phyloP scores from a whole-genome alignment of 2,329 filamentous ascomycete species.

The Aspergillus novofumigatus region DNA sequence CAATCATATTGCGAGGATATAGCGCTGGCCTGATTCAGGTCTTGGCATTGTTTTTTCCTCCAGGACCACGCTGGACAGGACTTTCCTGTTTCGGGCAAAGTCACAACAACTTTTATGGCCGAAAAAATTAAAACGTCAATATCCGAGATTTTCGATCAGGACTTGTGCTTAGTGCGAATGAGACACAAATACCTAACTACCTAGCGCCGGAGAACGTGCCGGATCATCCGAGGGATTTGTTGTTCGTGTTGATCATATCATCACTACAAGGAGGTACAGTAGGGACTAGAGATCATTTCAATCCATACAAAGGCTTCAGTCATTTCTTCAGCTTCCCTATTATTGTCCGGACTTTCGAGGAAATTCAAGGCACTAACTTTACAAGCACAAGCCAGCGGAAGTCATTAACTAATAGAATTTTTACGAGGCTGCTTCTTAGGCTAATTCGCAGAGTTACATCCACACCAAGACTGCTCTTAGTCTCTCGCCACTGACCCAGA shows the following conservation, averaged over 20 bases:
- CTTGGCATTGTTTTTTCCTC: background rate
- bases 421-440: background rate
- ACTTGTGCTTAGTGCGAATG: background rate
- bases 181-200: no score
- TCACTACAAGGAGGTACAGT: no score
- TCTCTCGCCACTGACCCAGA: background rate
- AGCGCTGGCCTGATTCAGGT: background rate
- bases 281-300: no score
- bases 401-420: background rate
- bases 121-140: background rate
- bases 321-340: background rate
- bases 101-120: background rate
- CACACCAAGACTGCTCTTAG: background rate
- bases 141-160: background rate
- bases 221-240: background rate
- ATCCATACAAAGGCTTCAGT: background rate
- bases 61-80: background rate
- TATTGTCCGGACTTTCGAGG: background rate
- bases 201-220: background rate
- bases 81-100: background rate
- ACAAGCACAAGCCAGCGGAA: background rate
- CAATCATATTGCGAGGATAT: slow-evolving; percentile 9
- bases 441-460: background rate
- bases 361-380: background rate
- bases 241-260: background rate